Evolutionary conservation across 2,329 filamentous ascomycete genomes (phyloP), one percentile per base, ranked within the genome.

Genomic region (Diaporthe humulicola): DNA sequence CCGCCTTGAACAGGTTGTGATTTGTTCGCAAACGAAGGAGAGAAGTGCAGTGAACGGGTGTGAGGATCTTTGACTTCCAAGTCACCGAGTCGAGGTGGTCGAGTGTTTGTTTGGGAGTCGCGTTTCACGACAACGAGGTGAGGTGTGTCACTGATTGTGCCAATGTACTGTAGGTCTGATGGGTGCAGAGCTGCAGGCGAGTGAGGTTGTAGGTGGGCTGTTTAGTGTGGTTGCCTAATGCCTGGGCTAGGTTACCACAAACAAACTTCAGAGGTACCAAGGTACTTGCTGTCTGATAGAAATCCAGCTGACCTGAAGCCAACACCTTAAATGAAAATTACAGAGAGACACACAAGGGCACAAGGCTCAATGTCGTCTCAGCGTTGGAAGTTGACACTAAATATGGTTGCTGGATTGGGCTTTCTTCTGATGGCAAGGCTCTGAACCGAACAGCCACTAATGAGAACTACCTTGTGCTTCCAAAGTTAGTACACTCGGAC

Each of bases 161-260:
- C 4, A n/a, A 6, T 71, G n/a, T n/a, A n/a, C 8, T 19, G 45
- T 22, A 2, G 25, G 25, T n/a, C 1, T 45, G 36, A 25, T 40
- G 10, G 30, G 28, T 45, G 67, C 50, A 33, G 38, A 33, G 33
- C 15, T 70, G 67, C 52, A 60, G 36, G n/a, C 15, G 25, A 30
- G 42, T 28, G 25, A 56, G 69, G 56, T 36, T 45, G n/a, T 60
- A n/a, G 25, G 70, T 52, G 70, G 70, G 42, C 45, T 48, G n/a
- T 60, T 61, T 71, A 71, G 70, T 42, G 70, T 36, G 19, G 70
- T 50, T 71, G 56, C 70, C 70, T 71, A 50, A 52, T 19, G 64
- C 30, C 64, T 25, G 60, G 45, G 19, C n/a, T 38, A 15, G 45
- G 30, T 67, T 17, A 67, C 40, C 60, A 64, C 40, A 30, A 64